phyloP scores from a whole-genome alignment of 176 grass and related monocot genomes.

The Eremochloa ophiuroides region DNA sequence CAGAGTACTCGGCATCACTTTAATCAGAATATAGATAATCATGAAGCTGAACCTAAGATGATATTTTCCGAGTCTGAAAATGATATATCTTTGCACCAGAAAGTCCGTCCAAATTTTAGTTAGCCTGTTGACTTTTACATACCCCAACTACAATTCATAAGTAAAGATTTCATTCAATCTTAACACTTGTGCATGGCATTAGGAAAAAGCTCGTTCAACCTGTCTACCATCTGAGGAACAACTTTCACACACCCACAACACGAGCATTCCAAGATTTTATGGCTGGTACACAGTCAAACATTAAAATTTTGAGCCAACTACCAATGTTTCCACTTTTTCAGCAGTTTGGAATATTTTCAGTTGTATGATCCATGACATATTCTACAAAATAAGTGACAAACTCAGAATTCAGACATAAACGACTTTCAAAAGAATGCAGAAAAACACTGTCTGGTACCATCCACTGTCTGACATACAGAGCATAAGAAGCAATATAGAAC shows the following conservation, averaged over 20 bases:
- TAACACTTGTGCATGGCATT: neutral
- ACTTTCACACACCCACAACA: neutral
- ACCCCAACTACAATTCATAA: neutral
- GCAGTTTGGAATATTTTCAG: constrained; percentile 14
- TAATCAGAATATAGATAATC: neutral
- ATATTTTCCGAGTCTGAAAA: neutral
- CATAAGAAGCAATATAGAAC: constrained; percentile 1
- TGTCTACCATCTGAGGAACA: neutral
- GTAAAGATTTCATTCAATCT: neutral
- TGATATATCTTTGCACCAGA: neutral
- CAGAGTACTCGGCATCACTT: neutral
- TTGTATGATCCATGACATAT: neutral
- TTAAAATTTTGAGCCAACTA: neutral
- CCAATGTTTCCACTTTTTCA: constrained; percentile 13
- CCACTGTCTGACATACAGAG: neutral
- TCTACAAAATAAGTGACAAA: neutral
- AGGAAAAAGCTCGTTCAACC: neutral
- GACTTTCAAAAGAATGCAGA: neutral
- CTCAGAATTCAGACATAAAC: neutral
- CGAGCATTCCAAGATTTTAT: neutral
- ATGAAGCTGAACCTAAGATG: neutral
- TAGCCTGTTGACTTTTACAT: neutral
- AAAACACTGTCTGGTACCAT: neutral
- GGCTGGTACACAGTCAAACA: neutral
- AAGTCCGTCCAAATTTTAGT: neutral